phyloP scores from a whole-genome alignment of 495 filamentous ascomycete species.

The Sabuloglossum arenarium region DNA sequence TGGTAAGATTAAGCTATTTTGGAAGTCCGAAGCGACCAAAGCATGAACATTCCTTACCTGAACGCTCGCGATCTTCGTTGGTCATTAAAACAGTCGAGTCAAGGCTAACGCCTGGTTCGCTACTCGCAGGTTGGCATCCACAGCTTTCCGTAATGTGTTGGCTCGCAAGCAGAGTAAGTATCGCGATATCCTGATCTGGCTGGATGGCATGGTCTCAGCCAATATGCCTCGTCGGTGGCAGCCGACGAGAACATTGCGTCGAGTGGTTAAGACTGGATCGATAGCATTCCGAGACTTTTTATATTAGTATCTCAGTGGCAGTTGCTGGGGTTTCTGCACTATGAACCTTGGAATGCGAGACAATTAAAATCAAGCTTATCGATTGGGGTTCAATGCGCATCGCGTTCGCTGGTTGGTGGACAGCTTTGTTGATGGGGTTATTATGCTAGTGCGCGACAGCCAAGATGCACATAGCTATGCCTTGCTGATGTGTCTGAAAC shows the following conservation, averaged over 20 bases:
- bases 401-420: background rate
- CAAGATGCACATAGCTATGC: background rate
- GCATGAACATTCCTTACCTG: too few species aligned
- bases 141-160: constrained; percentile 45
- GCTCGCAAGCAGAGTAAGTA: constrained; percentile 49
- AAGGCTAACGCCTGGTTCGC: too few species aligned
- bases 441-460: background rate
- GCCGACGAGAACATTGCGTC: background rate
- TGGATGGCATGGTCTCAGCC: constrained; percentile 13
- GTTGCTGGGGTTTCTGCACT: background rate
- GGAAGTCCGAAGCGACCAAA: background rate
- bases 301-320: background rate
- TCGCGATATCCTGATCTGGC: constrained; percentile 35
- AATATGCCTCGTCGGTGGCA: background rate
- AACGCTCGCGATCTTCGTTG: too few species aligned
- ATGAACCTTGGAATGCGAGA: background rate
- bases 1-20: constrained; percentile 28
- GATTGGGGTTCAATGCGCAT: background rate
- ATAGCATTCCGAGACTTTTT: background rate
- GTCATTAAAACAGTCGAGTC: too few species aligned
- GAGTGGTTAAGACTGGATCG: background rate
- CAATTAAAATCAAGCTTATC: background rate
- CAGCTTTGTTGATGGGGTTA: background rate
- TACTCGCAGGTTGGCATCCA: constrained; percentile 33
- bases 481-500: background rate